phyloP scores from a whole-genome alignment of 2,329 filamentous ascomycete genomes.

The Rutstroemia sp. region DNA sequence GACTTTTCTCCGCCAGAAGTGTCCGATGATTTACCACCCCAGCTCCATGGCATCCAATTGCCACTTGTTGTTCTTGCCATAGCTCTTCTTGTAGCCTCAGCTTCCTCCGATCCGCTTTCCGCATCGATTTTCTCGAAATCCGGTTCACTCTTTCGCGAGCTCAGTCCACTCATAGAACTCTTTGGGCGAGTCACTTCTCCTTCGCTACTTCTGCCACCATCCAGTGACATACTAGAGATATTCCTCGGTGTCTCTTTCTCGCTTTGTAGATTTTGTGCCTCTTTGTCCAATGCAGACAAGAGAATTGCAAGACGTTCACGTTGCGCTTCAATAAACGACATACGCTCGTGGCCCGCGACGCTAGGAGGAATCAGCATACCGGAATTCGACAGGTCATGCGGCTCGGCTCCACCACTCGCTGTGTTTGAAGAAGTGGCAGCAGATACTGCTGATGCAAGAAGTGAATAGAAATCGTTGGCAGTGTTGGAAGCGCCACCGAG shows the following conservation, averaged over 20 bases:
- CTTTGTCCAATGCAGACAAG: slow-evolving; percentile 69
- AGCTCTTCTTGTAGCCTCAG: slow-evolving; percentile 28
- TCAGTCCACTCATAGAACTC: slow-evolving; percentile 45
- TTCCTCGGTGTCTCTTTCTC: slow-evolving; percentile 23
- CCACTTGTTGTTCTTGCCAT: slow-evolving; percentile 30
- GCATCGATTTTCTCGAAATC: slow-evolving; percentile 88
- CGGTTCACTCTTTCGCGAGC: slow-evolving; percentile 75
- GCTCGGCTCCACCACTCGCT: slow-evolving; percentile 25
- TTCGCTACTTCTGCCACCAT: slow-evolving; percentile 25
- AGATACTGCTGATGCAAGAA: slow-evolving; percentile 67
- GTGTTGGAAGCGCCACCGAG: slow-evolving; percentile 35
- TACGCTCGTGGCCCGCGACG: slow-evolving; percentile 60
- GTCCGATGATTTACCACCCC: slow-evolving; percentile 25
- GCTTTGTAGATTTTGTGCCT: slow-evolving; percentile 55
- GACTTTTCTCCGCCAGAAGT: slow-evolving; percentile 10
- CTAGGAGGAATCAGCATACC: slow-evolving; percentile 63
- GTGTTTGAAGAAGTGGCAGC: slow-evolving; percentile 32
- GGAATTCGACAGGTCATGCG: slow-evolving; percentile 43
- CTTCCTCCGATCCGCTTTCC: slow-evolving; percentile 56
- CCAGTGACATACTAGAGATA: slow-evolving; percentile 21
- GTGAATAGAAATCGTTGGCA: slow-evolving; percentile 63
- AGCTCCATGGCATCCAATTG: slow-evolving; percentile 44
- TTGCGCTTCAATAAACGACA: slow-evolving; percentile 70
- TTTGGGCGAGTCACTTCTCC: slow-evolving; percentile 23
- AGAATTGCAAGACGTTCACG: slow-evolving; percentile 69